Evolutionary conservation across 148 eudicot species (phyloP), one percentile per base, ranked within the genome.

Genomic region (Rhododendron molle): DNA sequence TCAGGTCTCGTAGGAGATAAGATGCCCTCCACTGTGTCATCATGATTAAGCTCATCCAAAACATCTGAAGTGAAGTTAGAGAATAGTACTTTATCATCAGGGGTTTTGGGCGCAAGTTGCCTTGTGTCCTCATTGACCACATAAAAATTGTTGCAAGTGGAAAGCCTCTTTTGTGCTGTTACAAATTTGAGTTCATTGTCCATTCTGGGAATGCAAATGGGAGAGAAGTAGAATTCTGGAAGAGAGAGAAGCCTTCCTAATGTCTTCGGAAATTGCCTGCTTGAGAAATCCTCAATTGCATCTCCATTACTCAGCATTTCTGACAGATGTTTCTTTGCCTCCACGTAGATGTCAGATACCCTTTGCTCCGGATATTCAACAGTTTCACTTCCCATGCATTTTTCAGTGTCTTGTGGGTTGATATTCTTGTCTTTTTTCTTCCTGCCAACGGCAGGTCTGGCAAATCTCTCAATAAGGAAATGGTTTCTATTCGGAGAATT

Each of bases 251-350:
- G 91, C 86, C 93, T 91, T 67, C 99, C 99, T 32, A 97, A 88
- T 28, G 99, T 86, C 90, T 91, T 92, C 11, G 95, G 91, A 34
- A 89, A 85, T 77, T 83, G 88, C 87, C 89, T 88, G 80, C 90
- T 86, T 14, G 83, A 83, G 82, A 87, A 76, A 72, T 91, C 91
- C 43, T 87, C 87, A 76, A 88, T 92, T 56, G 87, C 89, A 56
- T 94, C 96, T 82, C 88, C 91, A 84, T 88, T 86, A 72, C 91
- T 93, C 80, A 95, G 91, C 88, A 95, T 91, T 87, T 95, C 98
- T 52, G 94, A 95, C n/a, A 97, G 92, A 92, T 97, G 98, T 81
- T 91, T 95, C 93, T 89, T 97, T 28, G 98, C 98, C 88, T 97
- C 98, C 52, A 69, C 34, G 67, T 97, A 97, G 80, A 95, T 90